These are phyloP conservation scores for Xylaria sp. DNA, from an alignment of 2,329 filamentous ascomycete species.

Conservation along the genomic window DNA sequence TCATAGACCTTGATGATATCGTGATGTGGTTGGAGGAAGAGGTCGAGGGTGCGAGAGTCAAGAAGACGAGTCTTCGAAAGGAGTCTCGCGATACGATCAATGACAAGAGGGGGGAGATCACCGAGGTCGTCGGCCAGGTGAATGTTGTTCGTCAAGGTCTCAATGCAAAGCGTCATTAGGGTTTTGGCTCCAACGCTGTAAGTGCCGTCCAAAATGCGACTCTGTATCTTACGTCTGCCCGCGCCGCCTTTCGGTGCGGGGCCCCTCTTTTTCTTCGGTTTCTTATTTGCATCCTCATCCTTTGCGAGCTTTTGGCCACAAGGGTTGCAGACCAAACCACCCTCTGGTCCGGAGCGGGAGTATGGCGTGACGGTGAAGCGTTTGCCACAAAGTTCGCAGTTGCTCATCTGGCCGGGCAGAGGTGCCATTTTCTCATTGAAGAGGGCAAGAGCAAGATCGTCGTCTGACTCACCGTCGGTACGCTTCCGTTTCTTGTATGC, in stretches of 20 bases:
- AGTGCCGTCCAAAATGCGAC: conserved; percentile 82
- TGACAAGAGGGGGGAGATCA: conserved; percentile 62
- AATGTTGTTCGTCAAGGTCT: conserved; percentile 71
- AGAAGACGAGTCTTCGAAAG: conserved; percentile 70
- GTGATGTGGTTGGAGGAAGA: conserved; percentile 65
- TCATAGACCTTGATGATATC: conserved; percentile 67
- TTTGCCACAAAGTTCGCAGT: conserved; percentile 86
- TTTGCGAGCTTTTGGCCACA: conserved; percentile 81
- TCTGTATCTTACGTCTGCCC: conserved; percentile 80
- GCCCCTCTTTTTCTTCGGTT: conserved; percentile 66
- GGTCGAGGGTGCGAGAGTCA: conserved; percentile 61
- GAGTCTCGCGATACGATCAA: conserved; percentile 69
- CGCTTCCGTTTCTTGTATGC: conserved; percentile 64
- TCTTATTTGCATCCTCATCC: conserved; percentile 68
- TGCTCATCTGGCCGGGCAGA: conserved; percentile 85
- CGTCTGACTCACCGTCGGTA: conserved; percentile 57
- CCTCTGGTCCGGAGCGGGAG: conserved; percentile 81
- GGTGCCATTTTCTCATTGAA: conserved; percentile 61
- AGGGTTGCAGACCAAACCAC: conserved; percentile 83
- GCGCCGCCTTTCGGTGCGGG: conserved; percentile 61
- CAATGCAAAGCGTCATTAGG: conserved; percentile 71
- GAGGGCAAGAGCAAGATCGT: conserved; percentile 60
- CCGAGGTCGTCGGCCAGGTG: conserved; percentile 70
- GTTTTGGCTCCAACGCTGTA: conserved; percentile 73
- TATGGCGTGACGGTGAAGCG: conserved; percentile 94